phyloP scores from a whole-genome alignment of 2,329 filamentous ascomycete genomes.

The Beauveria scarabaeidicola region DNA sequence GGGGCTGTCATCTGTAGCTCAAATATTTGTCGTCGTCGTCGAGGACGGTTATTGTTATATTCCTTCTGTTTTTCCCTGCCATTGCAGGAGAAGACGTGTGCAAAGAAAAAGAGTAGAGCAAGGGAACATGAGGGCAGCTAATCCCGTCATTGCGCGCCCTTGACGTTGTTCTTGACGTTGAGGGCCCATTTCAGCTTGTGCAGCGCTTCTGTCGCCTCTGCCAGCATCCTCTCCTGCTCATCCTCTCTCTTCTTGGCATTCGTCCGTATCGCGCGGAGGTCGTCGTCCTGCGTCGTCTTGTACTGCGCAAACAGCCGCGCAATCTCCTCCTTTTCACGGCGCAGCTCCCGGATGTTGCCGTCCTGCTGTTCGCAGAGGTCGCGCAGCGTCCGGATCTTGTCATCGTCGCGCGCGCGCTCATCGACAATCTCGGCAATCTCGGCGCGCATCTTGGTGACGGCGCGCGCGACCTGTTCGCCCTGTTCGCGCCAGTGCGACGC shows the following conservation, averaged over 20 bases:
- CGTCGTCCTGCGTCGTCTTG: slow-evolving; percentile 54
- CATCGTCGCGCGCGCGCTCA: slow-evolving; percentile 51
- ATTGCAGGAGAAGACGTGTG: not conserved
- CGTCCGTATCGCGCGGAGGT: slow-evolving; percentile 50
- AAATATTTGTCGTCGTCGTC: not conserved
- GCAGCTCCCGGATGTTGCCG: slow-evolving; percentile 53
- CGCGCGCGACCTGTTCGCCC: slow-evolving; percentile 50
- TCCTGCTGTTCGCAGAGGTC: slow-evolving; percentile 68
- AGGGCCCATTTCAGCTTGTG: slow-evolving; percentile 67
- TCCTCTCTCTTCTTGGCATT: slow-evolving; percentile 49
- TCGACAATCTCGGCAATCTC: slow-evolving; percentile 48
- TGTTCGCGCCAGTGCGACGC: slow-evolving; percentile 59
- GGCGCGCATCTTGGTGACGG: slow-evolving; percentile 38
- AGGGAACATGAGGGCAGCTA: not conserved
- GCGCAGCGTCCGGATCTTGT: slow-evolving; percentile 54
- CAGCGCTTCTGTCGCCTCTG: slow-evolving; percentile 51
- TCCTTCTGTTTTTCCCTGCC: not conserved
- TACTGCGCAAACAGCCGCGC: slow-evolving; percentile 53
- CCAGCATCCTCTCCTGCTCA: slow-evolving; percentile 51
- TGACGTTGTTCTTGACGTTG: slow-evolving; percentile 54
- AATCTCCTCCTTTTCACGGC: slow-evolving; percentile 55
- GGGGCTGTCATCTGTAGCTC: not conserved
- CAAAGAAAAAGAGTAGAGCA: not conserved
- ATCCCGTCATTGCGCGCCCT: slow-evolving; percentile 39
- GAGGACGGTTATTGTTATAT: not conserved